Base-by-base conservation (phyloP, 2,329 filamentous ascomycete genomes). In the Calonectria hawksworthii region DNA sequence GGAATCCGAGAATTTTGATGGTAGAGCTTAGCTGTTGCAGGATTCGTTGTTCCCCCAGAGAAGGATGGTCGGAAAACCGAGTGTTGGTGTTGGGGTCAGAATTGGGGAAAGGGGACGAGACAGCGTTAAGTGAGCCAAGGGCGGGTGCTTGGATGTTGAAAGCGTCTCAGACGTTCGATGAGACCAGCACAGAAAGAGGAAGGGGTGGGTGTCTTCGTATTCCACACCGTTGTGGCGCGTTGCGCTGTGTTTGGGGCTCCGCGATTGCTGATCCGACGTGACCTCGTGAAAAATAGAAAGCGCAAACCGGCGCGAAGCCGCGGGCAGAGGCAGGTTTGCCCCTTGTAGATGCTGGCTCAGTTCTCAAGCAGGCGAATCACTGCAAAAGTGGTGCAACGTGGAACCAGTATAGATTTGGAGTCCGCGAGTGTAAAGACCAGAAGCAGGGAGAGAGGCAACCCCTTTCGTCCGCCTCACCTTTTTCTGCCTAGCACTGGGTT, bases 381-480 rank as follows among this genome's bases (percentile, higher is more conserved):
- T 30, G 78, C 77, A 76, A 74, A 69, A 65, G 76, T 54, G 72
- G 76, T 81, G 79, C 70, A 76, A 79, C 79, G 72, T 59, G 56
- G 74, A 63, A 54, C 68, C 61, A 47, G 71, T 70, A 30, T 30
- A 21, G 50, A 51, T 38, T 51, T 13, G 41, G 54, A 68, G 34
- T 21, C 34, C n/a, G 26, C 32, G 65, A 28, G 44, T 36, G 50
- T 26, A 44, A n/a, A 59, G 14, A 23, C 28, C 44, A 28, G 30
- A 50, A 41, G 54, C 50, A 34, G 63, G 51, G n/a, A 32, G 34
- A 65, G 61, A 50, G 61, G 41, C 26, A 64, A 30, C 61, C 36
- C 36, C 26, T 47, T 64, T 44, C 41, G 38, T 65, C 28, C 61
- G 61, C 61, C 61, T 47, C 41, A 44, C 41, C 41, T 65, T 65